A percentile compares a stretch with the other conserved stretches of the same genome.
These are phyloP conservation scores for Cercospora zeae-maydis DNA, from an alignment of 2,329 filamentous ascomycete species.

Conservation along the genomic window DNA sequence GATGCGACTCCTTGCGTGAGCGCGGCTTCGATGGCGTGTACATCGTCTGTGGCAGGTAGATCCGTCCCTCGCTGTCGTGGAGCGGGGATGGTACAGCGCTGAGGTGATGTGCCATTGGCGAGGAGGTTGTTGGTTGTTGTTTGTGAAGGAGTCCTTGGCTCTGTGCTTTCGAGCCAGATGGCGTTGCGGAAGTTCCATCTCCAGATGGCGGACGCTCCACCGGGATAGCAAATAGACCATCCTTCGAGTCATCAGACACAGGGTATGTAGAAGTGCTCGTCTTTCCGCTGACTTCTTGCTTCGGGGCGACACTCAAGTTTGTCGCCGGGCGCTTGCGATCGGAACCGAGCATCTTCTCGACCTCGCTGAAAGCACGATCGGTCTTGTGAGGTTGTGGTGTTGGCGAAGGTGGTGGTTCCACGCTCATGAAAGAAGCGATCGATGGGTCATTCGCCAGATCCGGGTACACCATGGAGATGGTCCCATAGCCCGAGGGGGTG, in stretches of 20 bases:
- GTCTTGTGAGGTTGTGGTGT: background rate
- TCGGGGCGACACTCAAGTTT: background rate
- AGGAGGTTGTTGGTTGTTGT: background rate
- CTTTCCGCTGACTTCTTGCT: background rate
- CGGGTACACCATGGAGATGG: constrained; percentile 23
- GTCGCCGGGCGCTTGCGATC: background rate
- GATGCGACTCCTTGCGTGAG: constrained; percentile 11
- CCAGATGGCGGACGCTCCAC: constrained; percentile 1
- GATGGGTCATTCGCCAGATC: constrained; percentile 26
- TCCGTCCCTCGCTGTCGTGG: constrained; percentile 13
- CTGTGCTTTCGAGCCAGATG: background rate
- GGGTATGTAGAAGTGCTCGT: background rate
- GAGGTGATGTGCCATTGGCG: constrained; percentile 24
- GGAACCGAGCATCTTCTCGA: constrained; percentile 4
- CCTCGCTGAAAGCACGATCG: constrained; percentile 10
- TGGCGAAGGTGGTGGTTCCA: background rate
- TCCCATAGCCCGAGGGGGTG: constrained; percentile 15
- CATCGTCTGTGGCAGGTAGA: constrained; percentile 20
- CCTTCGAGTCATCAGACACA: constrained; percentile 7
- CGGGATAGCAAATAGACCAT: constrained; percentile 17
- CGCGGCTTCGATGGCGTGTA: constrained; percentile 20
- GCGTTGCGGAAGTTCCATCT: background rate
- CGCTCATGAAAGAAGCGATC: constrained; percentile 19
- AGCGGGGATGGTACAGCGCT: constrained; percentile 34
- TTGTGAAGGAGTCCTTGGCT: background rate